These are phyloP conservation scores for Auriscalpium microsporum DNA, from an alignment of 768 basidiomycete species.

Conservation along the genomic window DNA sequence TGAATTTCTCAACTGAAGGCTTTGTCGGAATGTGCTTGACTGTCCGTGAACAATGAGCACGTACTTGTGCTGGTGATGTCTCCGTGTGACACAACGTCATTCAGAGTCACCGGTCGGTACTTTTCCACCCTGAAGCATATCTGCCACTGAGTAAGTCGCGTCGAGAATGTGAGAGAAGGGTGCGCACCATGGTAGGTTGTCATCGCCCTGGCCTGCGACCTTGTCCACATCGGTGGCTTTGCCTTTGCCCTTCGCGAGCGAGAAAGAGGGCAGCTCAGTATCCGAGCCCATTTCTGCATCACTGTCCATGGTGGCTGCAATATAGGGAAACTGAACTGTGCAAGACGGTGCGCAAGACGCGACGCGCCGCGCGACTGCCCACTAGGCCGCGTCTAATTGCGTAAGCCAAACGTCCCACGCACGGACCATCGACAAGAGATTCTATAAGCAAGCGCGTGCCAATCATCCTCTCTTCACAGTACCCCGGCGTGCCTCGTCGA, in stretches of 20 bases:
- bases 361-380: background rate
- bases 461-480: constrained; percentile 16
- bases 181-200: constrained; percentile 79
- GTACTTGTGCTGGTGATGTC: constrained; percentile 92
- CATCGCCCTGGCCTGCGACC: constrained; percentile 32
- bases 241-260: constrained; percentile 59
- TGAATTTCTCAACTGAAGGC: constrained; percentile 84
- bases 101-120: constrained; percentile 84
- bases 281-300: constrained; percentile 52
- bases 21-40: background rate
- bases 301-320: constrained; percentile 37
- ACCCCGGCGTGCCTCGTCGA: constrained; percentile 68
- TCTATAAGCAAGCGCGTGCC: constrained; percentile 22
- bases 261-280: constrained; percentile 25
- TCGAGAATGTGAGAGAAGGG: background rate
- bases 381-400: constrained; percentile 7
- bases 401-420: constrained; percentile 24
- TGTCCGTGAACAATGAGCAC: constrained; percentile 20
- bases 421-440: constrained; percentile 35
- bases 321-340: too few species aligned
- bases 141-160: constrained; percentile 3
- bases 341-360: background rate
- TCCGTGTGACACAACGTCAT: constrained; percentile 94
- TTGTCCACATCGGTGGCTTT: constrained; percentile 43
- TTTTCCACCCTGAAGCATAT: constrained; percentile 74